A percentile compares a stretch with the other conserved stretches of the same genome.
Evolutionary conservation across 345 rosid genomes (phyloP).

Genomic region (Lenwebbia sp.): DNA sequence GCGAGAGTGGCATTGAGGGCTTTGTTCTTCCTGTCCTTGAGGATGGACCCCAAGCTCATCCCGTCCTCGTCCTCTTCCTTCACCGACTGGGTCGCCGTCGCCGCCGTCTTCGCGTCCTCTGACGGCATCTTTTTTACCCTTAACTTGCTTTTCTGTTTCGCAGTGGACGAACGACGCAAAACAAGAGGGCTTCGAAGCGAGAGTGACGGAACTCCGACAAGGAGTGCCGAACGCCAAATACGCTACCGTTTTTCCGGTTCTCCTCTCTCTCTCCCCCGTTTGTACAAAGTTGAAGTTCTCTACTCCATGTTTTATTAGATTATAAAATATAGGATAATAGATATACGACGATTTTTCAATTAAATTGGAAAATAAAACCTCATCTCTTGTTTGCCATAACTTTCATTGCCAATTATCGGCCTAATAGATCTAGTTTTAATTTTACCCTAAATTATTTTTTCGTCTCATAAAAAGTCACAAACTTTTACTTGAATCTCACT

Average conservation of each 20-base stretch:
- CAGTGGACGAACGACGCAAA: neutral
- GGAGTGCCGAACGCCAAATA: neutral
- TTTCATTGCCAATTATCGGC: neutral
- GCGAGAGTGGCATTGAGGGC: conserved; percentile 22
- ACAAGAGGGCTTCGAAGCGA: neutral
- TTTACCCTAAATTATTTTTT: neutral
- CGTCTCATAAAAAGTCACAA: neutral
- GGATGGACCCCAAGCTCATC: conserved; percentile 42
- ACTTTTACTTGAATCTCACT: neutral
- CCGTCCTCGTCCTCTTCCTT: conserved; percentile 23
- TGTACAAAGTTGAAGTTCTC: neutral
- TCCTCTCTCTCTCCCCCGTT: neutral
- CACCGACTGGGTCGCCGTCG: conserved; percentile 16
- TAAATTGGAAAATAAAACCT: neutral
- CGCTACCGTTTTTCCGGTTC: neutral
- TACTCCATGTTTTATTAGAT: too few species aligned
- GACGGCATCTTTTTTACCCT: conserved; percentile 29
- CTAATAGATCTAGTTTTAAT: neutral
- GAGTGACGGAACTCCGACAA: neutral
- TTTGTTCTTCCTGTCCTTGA: conserved; percentile 34
- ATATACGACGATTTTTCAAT: too few species aligned
- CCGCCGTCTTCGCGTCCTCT: conserved; percentile 38
- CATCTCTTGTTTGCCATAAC: neutral
- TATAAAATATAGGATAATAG: too few species aligned
- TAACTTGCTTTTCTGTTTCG: neutral